These are phyloP conservation scores for Dillenia suffruticosa DNA, from an alignment of 164 flowering plant genomes.

Conservation along the genomic window DNA sequence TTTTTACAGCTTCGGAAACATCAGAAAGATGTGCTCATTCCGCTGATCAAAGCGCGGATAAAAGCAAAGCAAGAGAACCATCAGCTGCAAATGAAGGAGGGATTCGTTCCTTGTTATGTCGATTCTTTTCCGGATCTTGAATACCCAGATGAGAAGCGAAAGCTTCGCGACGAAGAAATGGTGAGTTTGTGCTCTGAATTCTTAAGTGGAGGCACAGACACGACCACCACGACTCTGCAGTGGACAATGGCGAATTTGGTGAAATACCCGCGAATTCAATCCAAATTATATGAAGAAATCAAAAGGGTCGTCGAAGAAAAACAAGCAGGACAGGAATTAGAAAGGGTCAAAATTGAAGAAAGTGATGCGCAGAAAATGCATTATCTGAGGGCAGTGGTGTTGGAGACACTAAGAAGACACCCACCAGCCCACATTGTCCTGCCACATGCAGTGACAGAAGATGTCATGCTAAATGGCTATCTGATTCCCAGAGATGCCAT, in stretches of 20 bases:
- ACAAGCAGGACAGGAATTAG: not conserved
- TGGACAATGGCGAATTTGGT: slow-evolving; percentile 2
- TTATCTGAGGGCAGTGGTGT: not conserved
- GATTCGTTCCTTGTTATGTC: no score
- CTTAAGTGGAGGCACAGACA: slow-evolving; percentile 12
- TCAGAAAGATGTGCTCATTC: not conserved
- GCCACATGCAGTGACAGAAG: not conserved
- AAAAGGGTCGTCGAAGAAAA: not conserved
- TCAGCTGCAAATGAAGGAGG: no score
- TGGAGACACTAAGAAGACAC: slow-evolving; percentile 1
- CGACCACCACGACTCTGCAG: slow-evolving; percentile 7
- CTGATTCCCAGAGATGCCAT: not conserved
- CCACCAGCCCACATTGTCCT: not conserved
- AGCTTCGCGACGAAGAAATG: slow-evolving; percentile 14
- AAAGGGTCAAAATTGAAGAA: not conserved
- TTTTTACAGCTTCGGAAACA: not conserved
- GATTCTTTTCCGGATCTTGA: no score
- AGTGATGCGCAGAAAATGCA: not conserved
- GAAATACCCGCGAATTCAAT: not conserved
- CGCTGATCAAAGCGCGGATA: not conserved
- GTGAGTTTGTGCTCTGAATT: slow-evolving; percentile 22
- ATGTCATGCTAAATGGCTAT: not conserved
- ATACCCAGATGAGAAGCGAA: slow-evolving; percentile 2
- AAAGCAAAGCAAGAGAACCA: no score
- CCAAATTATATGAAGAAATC: not conserved